Evolutionary conservation across 352 stramenopile genomes (phyloP).

Genomic region (Blastocystis hominis): DNA sequence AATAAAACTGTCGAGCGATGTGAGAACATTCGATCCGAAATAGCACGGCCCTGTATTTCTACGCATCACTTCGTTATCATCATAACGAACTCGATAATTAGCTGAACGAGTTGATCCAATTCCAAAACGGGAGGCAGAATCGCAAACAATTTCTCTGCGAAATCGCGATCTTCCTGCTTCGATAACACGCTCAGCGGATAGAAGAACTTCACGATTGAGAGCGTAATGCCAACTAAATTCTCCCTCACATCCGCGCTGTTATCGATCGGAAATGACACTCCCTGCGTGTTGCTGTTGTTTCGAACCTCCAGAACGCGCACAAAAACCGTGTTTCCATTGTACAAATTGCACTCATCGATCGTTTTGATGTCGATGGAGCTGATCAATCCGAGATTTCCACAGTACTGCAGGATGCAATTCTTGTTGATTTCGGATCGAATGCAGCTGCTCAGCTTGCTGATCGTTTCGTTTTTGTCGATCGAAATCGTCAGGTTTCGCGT

Average conservation of each 20-base stretch:
- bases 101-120: neutral
- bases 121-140: neutral
- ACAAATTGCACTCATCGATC: neutral
- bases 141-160: neutral
- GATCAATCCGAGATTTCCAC: neutral
- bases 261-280: neutral
- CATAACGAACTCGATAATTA: neutral
- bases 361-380: neutral
- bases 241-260: neutral
- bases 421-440: neutral
- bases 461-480: neutral
- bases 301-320: neutral
- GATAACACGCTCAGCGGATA: neutral
- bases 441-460: neutral
- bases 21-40: neutral
- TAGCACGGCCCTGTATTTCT: neutral
- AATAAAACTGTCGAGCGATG: neutral
- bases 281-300: neutral
- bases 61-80: neutral
- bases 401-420: neutral
- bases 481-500: neutral
- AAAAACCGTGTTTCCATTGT: neutral
- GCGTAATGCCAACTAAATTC: neutral
- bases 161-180: neutral
- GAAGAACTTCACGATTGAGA: neutral